A percentile compares a stretch with the other conserved stretches of the same genome.
phyloP scores from a whole-genome alignment of 2,329 filamentous ascomycete genomes.

The Cercospora nicotianae region DNA sequence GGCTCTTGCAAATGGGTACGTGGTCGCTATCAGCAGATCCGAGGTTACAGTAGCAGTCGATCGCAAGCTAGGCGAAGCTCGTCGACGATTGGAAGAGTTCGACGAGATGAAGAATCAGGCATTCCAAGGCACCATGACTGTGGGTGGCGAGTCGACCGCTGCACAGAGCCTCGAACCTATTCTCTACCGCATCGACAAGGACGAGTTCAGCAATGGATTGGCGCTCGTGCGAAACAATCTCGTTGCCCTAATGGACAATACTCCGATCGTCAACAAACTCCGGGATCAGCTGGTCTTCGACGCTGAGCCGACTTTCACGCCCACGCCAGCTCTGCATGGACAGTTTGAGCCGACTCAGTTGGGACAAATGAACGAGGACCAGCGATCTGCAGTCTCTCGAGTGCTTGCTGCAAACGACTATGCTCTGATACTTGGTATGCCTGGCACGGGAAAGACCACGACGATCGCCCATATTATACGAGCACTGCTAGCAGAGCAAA shows the following conservation, averaged over 20 bases:
- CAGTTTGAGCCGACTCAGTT: conserved; percentile 32
- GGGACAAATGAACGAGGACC: conserved; percentile 74
- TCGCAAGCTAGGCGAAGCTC: conserved; percentile 80
- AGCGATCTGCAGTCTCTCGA: conserved; percentile 82
- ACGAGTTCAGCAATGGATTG: conserved; percentile 98
- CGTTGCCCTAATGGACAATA: conserved; percentile 74
- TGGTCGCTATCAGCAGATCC: conserved; percentile 71
- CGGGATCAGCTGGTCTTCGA: conserved; percentile 79
- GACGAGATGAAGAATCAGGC: conserved; percentile 74
- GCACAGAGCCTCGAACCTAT: conserved; percentile 51
- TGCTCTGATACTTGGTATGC: conserved; percentile 96
- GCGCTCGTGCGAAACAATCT: conserved; percentile 91
- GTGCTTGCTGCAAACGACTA: conserved; percentile 96
- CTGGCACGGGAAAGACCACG: conserved; percentile 95
- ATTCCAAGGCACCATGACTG: conserved; percentile 90
- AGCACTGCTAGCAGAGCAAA: conserved; percentile 81
- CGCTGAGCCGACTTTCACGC: conserved; percentile 67
- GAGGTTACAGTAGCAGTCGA: conserved; percentile 88
- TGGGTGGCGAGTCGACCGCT: conserved; percentile 48
- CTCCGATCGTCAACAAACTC: conserved; percentile 53
- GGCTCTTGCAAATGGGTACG: conserved; percentile 88
- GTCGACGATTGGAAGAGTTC: conserved; percentile 73
- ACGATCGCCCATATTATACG: conserved; percentile 97
- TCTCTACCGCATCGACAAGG: conserved; percentile 87
- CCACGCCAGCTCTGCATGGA: conserved; percentile 17